Evolutionary conservation across 345 rosid species (phyloP).

Genomic region (Brassica rapa): DNA sequence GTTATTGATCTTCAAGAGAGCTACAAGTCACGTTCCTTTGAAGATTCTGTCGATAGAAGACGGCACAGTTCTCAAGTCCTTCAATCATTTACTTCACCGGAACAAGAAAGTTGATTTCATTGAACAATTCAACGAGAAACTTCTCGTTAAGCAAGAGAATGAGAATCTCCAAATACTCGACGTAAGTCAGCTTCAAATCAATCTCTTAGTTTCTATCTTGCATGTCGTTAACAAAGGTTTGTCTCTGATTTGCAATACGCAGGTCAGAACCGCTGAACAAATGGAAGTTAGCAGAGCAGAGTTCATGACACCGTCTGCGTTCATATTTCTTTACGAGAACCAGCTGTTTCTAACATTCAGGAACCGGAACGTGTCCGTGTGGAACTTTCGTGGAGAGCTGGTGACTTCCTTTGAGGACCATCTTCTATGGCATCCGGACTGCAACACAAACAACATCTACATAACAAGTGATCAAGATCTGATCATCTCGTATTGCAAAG

Average conservation of each 20-base stretch:
- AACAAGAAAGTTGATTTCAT: slow-evolving; percentile 97
- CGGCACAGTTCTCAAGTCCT: slow-evolving; percentile 89
- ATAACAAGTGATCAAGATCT: slow-evolving; percentile 97
- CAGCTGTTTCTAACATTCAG: slow-evolving; percentile 91
- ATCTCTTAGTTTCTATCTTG: background rate
- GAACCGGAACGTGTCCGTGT: slow-evolving; percentile 79
- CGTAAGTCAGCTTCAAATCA: slow-evolving; percentile 45
- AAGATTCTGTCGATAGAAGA: slow-evolving; percentile 94
- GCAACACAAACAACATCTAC: slow-evolving; percentile 92
- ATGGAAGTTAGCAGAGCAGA: slow-evolving; percentile 78
- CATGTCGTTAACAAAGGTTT: background rate
- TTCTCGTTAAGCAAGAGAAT: slow-evolving; percentile 96
- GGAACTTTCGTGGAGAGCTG: slow-evolving; percentile 96
- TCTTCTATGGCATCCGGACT: slow-evolving; percentile 91
- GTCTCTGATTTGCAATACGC: slow-evolving; percentile 10
- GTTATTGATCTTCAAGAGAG: slow-evolving; percentile 85
- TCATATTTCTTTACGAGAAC: slow-evolving; percentile 91
- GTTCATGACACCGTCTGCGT: slow-evolving; percentile 95
- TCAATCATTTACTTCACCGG: slow-evolving; percentile 86
- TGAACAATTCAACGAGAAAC: slow-evolving; percentile 96
- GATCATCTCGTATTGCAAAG: slow-evolving; percentile 95
- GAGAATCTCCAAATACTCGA: slow-evolving; percentile 98
- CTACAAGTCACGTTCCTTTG: slow-evolving; percentile 72
- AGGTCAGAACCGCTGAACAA: slow-evolving; percentile 76
- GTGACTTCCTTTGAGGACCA: slow-evolving; percentile 98